These are phyloP conservation scores for Porodaedalea pini DNA, from an alignment of 1,284 basidiomycete species.

Conservation along the genomic window DNA sequence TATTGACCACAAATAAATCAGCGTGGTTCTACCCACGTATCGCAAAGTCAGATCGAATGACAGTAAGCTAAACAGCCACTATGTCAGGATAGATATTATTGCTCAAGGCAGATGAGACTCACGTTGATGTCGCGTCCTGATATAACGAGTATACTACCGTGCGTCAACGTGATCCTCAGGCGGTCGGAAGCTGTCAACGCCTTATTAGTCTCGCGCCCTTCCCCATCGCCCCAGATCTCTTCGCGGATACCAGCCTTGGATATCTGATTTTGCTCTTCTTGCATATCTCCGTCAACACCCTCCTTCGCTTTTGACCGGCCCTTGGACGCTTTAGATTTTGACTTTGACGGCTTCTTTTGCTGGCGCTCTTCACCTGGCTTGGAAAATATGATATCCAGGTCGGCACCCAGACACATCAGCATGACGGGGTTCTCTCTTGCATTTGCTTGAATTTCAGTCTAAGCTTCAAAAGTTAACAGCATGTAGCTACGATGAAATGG, in stretches of 20 bases:
- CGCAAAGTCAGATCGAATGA: background rate
- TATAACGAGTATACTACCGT: slow-evolving; percentile 8
- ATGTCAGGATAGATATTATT: background rate
- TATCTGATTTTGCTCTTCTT: background rate
- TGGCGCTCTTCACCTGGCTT: background rate
- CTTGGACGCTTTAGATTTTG: background rate
- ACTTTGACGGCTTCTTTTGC: background rate
- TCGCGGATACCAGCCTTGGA: background rate
- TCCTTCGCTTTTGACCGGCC: background rate
- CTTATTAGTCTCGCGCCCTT: background rate
- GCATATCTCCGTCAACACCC: background rate
- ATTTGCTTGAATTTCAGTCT: slow-evolving; percentile 1
- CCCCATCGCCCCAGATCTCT: background rate
- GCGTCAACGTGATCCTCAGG: slow-evolving; percentile 12
- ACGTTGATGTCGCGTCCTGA: slow-evolving; percentile 12
- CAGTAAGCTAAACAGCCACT: background rate
- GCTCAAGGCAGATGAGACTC: background rate
- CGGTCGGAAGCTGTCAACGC: background rate
- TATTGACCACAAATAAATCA: no score
- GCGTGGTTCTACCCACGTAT: slow-evolving; percentile 4
- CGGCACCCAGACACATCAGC: slow-evolving; percentile 17
- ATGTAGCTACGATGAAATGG: background rate
- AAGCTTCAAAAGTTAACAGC: background rate
- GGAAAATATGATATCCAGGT: slow-evolving; percentile 12
- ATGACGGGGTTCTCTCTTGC: slow-evolving; percentile 6